Base-by-base conservation (phyloP, 495 filamentous ascomycete species). In the Haplographium delicatum region DNA sequence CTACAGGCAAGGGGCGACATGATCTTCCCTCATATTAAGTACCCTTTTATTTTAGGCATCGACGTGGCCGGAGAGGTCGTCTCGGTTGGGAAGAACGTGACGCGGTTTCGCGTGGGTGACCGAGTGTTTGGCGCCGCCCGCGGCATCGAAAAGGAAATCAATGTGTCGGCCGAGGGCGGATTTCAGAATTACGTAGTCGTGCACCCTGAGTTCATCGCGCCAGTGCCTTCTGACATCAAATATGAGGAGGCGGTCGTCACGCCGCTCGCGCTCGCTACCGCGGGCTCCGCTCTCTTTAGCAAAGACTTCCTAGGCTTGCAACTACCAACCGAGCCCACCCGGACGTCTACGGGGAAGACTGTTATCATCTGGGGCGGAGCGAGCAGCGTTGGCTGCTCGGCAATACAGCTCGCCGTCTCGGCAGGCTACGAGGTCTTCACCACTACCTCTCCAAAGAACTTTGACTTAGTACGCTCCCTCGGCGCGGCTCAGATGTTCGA, bases 11-110 rank as follows among this genome's bases (percentile, higher is more conserved):
- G 9, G 7, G 38, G n/a, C 19, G 48, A 62, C 1, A 62, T 61
- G 0, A 18, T 23, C 3, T 51, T 44, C 26, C 28, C 23, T 2
- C 20, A 13, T 15, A 10, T 51, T 13, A 64, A 62, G 0, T 79
- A 74, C 40, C 79, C 79, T 0, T 45, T 62, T 25, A 65, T 79
- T 34, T 56, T 81, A 2, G 79, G 81, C 27, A 56, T 56, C 45
- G 82, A 84, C 53, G 58, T 79, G 18, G 68, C 76, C 0, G 82
- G 82, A 18, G 68, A 65, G 3, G 66, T 84, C 11, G 65, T 62
- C 8, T 67, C 64, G 24, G 68, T 76, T 24, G 80, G 80, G 10
- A 44, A 52, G 0, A 60, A 30, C 8, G 74, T 75, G 2, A 70
- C 58, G 18, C 34, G 54, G 0, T 73, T 81, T 64, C 68, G 70